A percentile compares a stretch with the other conserved stretches of the same genome.
Evolutionary conservation across 768 basidiomycete genomes (phyloP).

Genomic region (Russula griseocarnosa): DNA sequence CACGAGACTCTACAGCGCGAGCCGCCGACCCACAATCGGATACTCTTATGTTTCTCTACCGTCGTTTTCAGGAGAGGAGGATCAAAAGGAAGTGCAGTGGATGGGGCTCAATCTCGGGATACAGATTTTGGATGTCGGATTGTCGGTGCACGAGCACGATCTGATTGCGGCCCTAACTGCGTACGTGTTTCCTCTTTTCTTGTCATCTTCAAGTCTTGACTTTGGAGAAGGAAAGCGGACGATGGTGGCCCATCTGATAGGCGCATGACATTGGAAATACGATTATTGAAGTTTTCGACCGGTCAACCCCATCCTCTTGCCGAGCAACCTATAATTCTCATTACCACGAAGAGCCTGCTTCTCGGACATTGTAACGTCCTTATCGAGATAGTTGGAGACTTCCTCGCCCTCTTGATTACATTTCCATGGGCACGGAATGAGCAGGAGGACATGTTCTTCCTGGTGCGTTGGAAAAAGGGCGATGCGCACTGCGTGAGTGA

Average conservation of each 20-base stretch:
- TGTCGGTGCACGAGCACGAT: conserved; percentile 26
- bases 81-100: conserved; percentile 7
- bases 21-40: conserved; percentile 12
- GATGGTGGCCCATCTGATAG: neutral
- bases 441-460: conserved; percentile 25
- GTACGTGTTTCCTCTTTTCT: conserved; percentile 11
- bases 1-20: conserved; percentile 7
- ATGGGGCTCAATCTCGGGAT: conserved; percentile 1
- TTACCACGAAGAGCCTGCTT: conserved; percentile 12
- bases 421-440: conserved; percentile 18
- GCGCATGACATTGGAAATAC: conserved; percentile 18
- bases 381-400: conserved; percentile 27
- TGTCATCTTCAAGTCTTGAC: neutral
- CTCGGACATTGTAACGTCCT: conserved; percentile 19
- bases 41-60: conserved; percentile 22
- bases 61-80: conserved; percentile 4
- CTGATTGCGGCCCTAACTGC: conserved; percentile 22
- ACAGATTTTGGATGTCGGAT: conserved; percentile 24
- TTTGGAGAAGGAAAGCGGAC: conserved; percentile 12
- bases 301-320: conserved; percentile 24
- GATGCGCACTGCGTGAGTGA: conserved; percentile 29
- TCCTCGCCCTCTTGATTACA: conserved; percentile 22
- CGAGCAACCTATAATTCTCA: conserved; percentile 16
- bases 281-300: conserved; percentile 24
- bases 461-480: conserved; percentile 35